phyloP scores from a whole-genome alignment of 768 basidiomycete species.

The Lentinula lateritia region DNA sequence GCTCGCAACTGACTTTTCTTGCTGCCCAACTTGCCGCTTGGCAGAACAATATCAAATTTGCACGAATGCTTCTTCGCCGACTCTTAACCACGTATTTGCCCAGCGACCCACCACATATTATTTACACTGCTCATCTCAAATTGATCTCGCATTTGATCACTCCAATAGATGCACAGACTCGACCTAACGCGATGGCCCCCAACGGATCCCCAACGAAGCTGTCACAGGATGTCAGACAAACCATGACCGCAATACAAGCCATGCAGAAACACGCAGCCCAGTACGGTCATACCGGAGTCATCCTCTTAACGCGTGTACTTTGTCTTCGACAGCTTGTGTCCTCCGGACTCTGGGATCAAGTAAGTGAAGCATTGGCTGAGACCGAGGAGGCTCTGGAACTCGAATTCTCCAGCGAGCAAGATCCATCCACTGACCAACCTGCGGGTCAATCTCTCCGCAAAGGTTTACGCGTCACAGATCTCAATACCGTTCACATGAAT shows the following conservation, averaged over 20 bases:
- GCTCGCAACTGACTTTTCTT: conserved; percentile 53
- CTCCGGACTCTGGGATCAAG: conserved; percentile 48
- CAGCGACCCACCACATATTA: conserved; percentile 44
- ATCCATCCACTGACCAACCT: conserved; percentile 12
- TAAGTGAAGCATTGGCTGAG: conserved; percentile 38
- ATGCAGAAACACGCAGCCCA: conserved; percentile 24
- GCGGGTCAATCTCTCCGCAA: conserved; percentile 1
- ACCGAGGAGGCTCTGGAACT: conserved; percentile 49
- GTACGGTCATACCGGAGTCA: conserved; percentile 35
- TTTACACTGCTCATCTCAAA: conserved; percentile 53
- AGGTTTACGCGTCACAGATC: background rate
- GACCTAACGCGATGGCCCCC: conserved; percentile 22
- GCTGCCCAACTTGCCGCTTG: conserved; percentile 52
- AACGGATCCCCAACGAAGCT: conserved; percentile 7
- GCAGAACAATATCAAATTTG: conserved; percentile 54
- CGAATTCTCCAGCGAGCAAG: conserved; percentile 14
- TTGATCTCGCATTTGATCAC: conserved; percentile 37
- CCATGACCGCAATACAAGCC: conserved; percentile 25
- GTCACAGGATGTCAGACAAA: conserved; percentile 21
- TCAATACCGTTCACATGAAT: conserved; percentile 1
- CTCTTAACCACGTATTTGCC: conserved; percentile 42
- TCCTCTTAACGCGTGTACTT: conserved; percentile 47
- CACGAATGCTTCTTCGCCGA: conserved; percentile 53
- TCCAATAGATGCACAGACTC: conserved; percentile 11
- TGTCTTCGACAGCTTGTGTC: conserved; percentile 53